Base-by-base conservation (phyloP, 75 land plant species). In the Sequoia sempervirens region DNA sequence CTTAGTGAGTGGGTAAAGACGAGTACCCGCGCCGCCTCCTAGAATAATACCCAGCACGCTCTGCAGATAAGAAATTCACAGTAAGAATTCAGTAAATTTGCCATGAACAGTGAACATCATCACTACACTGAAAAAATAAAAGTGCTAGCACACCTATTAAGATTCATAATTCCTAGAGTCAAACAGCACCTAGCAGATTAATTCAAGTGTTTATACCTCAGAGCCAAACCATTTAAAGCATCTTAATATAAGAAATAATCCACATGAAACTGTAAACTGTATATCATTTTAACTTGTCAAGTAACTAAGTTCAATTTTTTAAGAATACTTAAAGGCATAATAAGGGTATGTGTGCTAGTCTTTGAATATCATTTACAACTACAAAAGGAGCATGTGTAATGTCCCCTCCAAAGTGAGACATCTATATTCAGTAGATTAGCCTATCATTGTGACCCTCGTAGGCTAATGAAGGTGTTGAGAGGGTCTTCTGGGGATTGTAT, bases 1-100 rank as follows among this genome's bases (percentile, higher is more conserved):
- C 90, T 98, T 98, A 12, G 99, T 98, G 34, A 98, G 90, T 28
- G 99, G 99, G 80, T 98, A 98, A 6, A 98, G 87, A 28, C 99
- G 87, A 14, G 99, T 98, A 32, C 99, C 99, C n/a, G 99, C 99
- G 58, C 99, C 99, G 72, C 99, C 99, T 64, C 99, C 99, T 4
- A 98, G 94, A 47, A 98, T 98, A 66, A 98, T 95, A 1, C 99
- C 99, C 36, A 98, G 83, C 58, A 98, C 99, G 86, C 99, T 97
- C 98, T 95, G 91, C 83, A 82, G 52, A 53, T 10, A 12, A 36
- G 41, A 36, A 38, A 74, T 81, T 36, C 82, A 81, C 14, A 1
- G 38, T 43, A 40, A 78, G 26, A 40, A 41, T 20, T 81, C 36
- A 52, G 36, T 81, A 81, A 53, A 18, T 30, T 23, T 52, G 37